Conservation (phyloP, 2,329 filamentous ascomycete genomes). For the Ambrosiella cleistominuta region DNA sequence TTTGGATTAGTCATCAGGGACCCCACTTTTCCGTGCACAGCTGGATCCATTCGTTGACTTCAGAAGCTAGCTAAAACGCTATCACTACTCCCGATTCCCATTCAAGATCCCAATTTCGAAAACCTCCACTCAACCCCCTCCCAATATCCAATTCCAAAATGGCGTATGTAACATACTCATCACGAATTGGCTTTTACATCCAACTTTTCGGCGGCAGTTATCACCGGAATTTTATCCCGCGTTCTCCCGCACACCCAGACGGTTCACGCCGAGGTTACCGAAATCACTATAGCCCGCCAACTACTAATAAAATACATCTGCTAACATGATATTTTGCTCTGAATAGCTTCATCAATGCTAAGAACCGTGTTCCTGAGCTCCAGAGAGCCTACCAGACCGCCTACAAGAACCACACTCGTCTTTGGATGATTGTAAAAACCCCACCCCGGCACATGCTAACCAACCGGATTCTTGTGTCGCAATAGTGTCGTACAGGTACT, state of each 20-base stretch:
- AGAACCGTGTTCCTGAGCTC: constrained; percentile 59
- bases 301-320: constrained; percentile 8
- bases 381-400: constrained; percentile 61
- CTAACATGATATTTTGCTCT: constrained; percentile 16
- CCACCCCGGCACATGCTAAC: neutral
- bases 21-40: constrained; percentile 5
- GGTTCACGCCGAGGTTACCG: neutral
- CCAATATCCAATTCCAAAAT: constrained; percentile 20
- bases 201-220: neutral
- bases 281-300: neutral
- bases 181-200: neutral
- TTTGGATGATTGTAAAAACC: constrained; percentile 61
- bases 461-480: neutral
- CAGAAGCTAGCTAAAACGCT: neutral
- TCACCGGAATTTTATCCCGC: neutral
- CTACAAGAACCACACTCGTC: constrained; percentile 47
- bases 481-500: constrained; percentile 4
- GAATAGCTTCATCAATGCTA: constrained; percentile 45
- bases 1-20: constrained; percentile 5
- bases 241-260: neutral
- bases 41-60: constrained; percentile 9
- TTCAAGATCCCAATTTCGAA: neutral
- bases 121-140: neutral
- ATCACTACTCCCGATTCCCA: constrained; percentile 2
- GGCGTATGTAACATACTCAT: constrained; percentile 18